Base-by-base conservation (phyloP, 2,329 filamentous ascomycete genomes). In the Arthrinium phaeospermum region DNA sequence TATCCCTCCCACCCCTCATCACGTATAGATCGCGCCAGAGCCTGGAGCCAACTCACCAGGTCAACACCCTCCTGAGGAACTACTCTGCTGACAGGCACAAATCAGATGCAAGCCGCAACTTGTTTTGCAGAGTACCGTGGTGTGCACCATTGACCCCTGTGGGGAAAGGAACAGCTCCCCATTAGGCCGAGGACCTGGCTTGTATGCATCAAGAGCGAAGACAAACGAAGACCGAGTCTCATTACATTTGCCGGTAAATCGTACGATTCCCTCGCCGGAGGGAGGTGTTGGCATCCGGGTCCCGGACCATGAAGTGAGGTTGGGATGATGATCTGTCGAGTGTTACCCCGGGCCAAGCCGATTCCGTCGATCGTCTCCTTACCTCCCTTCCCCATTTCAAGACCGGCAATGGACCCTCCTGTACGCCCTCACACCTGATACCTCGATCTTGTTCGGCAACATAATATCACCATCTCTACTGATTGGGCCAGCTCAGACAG, bases 401-500 rank as follows among this genome's bases (percentile, higher is more conserved):
- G 37, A 64, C 57, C 57, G 57, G 57, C 57, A 37, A 37, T 64
- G 34, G 8, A n/a, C n/a, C 8, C 30, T n/a, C 30, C 3, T 13
- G 57, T 19, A 64, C 13, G n/a, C 3, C 51, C 7, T 41, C 4
- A 41, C 57, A 64, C 41, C 10, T 41, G 37, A 41, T 41, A 19
- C 3, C 10, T n/a, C 34, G 19, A 12, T 30, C 19, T 19, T 41
- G 8, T 37, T 64, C 30, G 30, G 57, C 19, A 19, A 41, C n/a
- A 19, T 10, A n/a, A 64, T 41, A 41, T 41, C 34, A n/a, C 12
- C n/a, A 19, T 34, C 3, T 64, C 16, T n/a, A 64, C 34, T 41
- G 19, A 64, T 64, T 64, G 57, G 57, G 34, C 57, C 34, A 64
- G 57, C 30, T 64, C 34, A 64, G 57, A 24, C 57, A 64, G 57